These are phyloP conservation scores for Colletotrichum navitas DNA, from an alignment of 2,329 filamentous ascomycete genomes.

Conservation along the genomic window DNA sequence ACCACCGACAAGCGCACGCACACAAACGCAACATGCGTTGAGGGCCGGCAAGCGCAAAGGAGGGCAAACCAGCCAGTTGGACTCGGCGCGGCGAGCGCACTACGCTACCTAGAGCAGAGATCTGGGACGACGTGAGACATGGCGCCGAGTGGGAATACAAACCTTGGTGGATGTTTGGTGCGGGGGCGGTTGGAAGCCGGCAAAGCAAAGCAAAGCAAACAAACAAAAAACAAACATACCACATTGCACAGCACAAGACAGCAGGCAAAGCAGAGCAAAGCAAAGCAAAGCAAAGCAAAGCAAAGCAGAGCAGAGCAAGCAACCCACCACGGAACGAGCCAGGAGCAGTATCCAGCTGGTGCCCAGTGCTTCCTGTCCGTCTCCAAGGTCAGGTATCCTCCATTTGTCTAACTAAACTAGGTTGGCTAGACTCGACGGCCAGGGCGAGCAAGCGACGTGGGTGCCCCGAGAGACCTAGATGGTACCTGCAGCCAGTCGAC, in stretches of 20 bases:
- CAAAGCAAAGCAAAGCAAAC: neutral
- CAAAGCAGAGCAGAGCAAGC: neutral
- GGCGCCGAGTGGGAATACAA: conserved; percentile 9
- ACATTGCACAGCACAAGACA: neutral
- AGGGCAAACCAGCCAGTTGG: neutral
- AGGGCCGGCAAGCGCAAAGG: too few species aligned
- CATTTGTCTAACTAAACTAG: neutral
- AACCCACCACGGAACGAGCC: neutral
- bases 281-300: neutral
- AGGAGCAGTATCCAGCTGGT: conserved; percentile 3
- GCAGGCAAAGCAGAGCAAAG: neutral
- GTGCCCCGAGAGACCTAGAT: conserved; percentile 1
- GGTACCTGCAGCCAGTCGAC: conserved; percentile 15
- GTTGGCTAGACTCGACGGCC: neutral
- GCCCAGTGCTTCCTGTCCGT: conserved; percentile 16
- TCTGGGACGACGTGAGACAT: conserved; percentile 14
- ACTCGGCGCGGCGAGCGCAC: neutral
- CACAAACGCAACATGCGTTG: neutral
- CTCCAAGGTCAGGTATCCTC: conserved; percentile 2
- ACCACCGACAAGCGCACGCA: neutral
- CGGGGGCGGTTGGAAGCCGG: neutral
- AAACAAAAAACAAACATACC: neutral
- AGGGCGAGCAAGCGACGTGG: conserved; percentile 8
- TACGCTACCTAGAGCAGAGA: neutral
- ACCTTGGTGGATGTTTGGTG: conserved; percentile 2